A percentile compares a stretch with the other conserved stretches of the same genome.
Evolutionary conservation across 768 basidiomycete genomes (phyloP).

Genomic region (Mycena galopus): DNA sequence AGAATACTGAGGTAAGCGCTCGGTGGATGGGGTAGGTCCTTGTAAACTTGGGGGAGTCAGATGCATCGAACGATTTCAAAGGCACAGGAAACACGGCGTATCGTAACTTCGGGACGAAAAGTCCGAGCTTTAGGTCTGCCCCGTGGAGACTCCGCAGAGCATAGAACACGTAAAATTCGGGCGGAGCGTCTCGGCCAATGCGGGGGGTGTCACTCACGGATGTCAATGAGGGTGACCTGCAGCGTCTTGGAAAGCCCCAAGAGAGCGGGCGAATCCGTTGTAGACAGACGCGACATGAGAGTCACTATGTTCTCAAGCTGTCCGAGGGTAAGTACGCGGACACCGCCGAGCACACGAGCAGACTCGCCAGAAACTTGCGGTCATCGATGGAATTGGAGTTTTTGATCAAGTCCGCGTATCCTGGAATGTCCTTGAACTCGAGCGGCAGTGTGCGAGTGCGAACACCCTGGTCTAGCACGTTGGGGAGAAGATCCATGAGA

Average conservation of each 20-base stretch:
- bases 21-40: conserved; percentile 85
- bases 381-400: conserved; percentile 65
- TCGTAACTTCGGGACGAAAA: background rate
- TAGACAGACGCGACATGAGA: conserved; percentile 66
- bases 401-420: conserved; percentile 61
- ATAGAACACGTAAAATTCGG: background rate
- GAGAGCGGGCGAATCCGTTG: conserved; percentile 34
- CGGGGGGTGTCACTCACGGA: conserved; percentile 60
- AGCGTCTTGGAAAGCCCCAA: conserved; percentile 49
- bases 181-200: background rate
- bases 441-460: conserved; percentile 16
- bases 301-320: conserved; percentile 75
- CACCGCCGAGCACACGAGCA: background rate
- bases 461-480: background rate
- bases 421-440: conserved; percentile 42
- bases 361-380: conserved; percentile 68
- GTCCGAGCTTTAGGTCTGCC: background rate
- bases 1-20: conserved; percentile 59
- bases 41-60: conserved; percentile 66
- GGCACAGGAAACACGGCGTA: background rate
- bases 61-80: background rate
- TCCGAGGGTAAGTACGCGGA: conserved; percentile 21
- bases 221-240: conserved; percentile 64
- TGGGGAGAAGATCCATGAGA: conserved; percentile 13
- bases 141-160: background rate